These are phyloP conservation scores for Verbascum thapsus DNA, from an alignment of 257 asterid genomes.

Conservation along the genomic window DNA sequence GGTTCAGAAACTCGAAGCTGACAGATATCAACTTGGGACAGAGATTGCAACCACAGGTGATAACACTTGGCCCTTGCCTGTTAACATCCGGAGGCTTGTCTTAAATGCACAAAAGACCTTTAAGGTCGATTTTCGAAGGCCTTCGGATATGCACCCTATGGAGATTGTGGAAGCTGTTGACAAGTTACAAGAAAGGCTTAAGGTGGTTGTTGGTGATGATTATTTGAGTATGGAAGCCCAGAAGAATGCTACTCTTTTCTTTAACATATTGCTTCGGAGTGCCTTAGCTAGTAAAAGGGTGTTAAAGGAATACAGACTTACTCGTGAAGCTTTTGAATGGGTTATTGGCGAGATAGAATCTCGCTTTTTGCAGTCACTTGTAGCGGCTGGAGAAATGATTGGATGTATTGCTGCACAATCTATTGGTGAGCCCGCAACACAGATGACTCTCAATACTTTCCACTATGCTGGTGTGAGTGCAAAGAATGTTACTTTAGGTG, in stretches of 20 bases:
- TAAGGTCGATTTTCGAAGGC: slow-evolving; percentile 89
- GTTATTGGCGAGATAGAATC: slow-evolving; percentile 97
- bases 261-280: slow-evolving; percentile 92
- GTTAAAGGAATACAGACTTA: slow-evolving; percentile 85
- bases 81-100: slow-evolving; percentile 85
- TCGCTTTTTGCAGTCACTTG: slow-evolving; percentile 96
- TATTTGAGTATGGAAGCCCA: slow-evolving; percentile 97
- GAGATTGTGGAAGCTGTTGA: slow-evolving; percentile 99
- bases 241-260: slow-evolving; percentile 97
- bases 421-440: slow-evolving; percentile 98
- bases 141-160: slow-evolving; percentile 98
- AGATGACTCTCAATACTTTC: slow-evolving; percentile 97
- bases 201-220: slow-evolving; percentile 99
- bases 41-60: slow-evolving; percentile 95
- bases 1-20: slow-evolving; percentile 90
- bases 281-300: slow-evolving; percentile 97
- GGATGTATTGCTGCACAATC: slow-evolving; percentile 99
- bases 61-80: slow-evolving; percentile 93
- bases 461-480: slow-evolving; percentile 99
- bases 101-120: slow-evolving; percentile 94
- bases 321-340: slow-evolving; percentile 98
- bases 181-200: slow-evolving; percentile 93
- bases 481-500: slow-evolving; percentile 97
- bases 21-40: slow-evolving; percentile 86
- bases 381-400: slow-evolving; percentile 99